phyloP scores from a whole-genome alignment of 495 filamentous ascomycete genomes.

The Mycothermus thermophilus region DNA sequence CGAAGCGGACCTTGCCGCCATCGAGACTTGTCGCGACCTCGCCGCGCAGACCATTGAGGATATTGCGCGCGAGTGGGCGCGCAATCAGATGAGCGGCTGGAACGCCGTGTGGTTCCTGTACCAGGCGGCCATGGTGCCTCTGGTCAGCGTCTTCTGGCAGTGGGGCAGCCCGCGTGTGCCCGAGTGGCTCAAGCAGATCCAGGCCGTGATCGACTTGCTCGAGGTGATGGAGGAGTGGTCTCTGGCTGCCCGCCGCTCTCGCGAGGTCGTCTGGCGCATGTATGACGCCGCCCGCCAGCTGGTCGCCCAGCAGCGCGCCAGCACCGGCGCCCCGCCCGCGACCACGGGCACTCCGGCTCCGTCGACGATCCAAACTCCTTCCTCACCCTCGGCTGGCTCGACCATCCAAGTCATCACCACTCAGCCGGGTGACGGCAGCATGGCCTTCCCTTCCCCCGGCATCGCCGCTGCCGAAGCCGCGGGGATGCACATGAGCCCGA shows the following conservation, averaged over 20 bases:
- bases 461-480: constrained; percentile 15
- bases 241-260: constrained; percentile 52
- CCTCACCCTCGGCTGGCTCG: no score
- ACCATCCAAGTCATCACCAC: constrained; percentile 26
- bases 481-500: constrained; percentile 34
- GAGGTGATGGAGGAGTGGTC: constrained; percentile 58
- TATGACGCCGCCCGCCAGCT: constrained; percentile 44
- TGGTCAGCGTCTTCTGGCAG: constrained; percentile 57
- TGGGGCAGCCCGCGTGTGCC: constrained; percentile 40
- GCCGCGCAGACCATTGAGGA: constrained; percentile 59
- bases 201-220: constrained; percentile 52
- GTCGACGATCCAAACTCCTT: neutral
- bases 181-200: constrained; percentile 50
- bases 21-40: constrained; percentile 53
- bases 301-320: constrained; percentile 23
- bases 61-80: constrained; percentile 50
- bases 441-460: constrained; percentile 14
- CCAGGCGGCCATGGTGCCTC: constrained; percentile 65
- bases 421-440: constrained; percentile 20
- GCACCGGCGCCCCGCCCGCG: constrained; percentile 5
- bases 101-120: constrained; percentile 75
- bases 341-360: neutral
- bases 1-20: constrained; percentile 53
- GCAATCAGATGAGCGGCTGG: constrained; percentile 68
- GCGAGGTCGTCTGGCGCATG: constrained; percentile 55